Evolutionary conservation across 257 asterid genomes (phyloP), one percentile per base, ranked within the genome.

Genomic region (Solanum lycopersicoides): DNA sequence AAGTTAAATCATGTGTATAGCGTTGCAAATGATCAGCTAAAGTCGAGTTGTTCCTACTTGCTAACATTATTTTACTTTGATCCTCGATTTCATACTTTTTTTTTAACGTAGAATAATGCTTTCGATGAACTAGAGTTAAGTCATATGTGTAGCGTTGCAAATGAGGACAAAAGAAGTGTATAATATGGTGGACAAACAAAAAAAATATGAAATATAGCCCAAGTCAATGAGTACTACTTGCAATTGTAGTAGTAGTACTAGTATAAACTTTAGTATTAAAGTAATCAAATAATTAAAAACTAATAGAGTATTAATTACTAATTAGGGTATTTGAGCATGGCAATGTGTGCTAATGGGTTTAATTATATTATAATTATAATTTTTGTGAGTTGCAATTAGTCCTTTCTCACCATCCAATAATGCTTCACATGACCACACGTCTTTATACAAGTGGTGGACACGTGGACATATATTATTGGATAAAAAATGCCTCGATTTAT

Each of bases 361-460:
- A 50, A 82, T 82, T 47, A 82, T 82, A 42, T 74, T 9, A 71
- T 71, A 71, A 34, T 71, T 45, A 28, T 82, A 50, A 50, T 82
- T 28, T 45, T 50, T 30, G 45, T 53, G 76, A 39, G 66, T 13
- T 83, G 74, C 71, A 86, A 50, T 79, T 86, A 88, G 86, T 88
- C 83, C 90, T 90, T 91, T 91, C 89, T 83, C 93, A 89, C 45
- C 83, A 86, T 88, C 93, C 94, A 91, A 93, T 93, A 89, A 91
- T 93, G 91, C 87, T 82, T 88, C 95, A 93, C 95, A 90, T 93
- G 94, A 59, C 88, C 91, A 91, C 91, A 86, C 72, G 91, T 87
- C 91, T 91, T 92, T 91, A 77, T 85, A 91, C 90, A 91, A 93
- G 83, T 88, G 92, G 92, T 72, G 8, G 89, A 92, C 91, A 93